phyloP scores from a whole-genome alignment of 2,329 filamentous ascomycete species.

The Verticillium klebahnii region DNA sequence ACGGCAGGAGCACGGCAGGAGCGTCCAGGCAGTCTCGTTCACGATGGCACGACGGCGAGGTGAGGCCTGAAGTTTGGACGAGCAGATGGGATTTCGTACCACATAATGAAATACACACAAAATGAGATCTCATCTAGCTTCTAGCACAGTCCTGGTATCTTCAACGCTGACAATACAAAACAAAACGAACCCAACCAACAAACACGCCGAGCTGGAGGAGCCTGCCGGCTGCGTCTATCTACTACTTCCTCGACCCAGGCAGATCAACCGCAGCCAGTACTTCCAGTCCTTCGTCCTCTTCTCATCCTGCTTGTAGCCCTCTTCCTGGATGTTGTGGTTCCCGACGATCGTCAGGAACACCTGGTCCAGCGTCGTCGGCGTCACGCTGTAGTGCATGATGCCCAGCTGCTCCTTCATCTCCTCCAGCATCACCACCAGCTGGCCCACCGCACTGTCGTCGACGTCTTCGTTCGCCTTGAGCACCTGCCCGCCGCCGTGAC shows the following conservation, averaged over 20 bases:
- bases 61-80: no score
- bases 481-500: constrained; percentile 15
- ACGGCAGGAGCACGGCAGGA: no score
- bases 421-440: constrained; percentile 69
- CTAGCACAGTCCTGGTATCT: background rate
- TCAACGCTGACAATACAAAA: background rate
- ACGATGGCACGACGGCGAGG: no score
- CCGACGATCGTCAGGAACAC: constrained; percentile 85
- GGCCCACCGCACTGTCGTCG: constrained; percentile 54
- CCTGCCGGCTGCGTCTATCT: background rate
- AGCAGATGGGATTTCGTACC: no score
- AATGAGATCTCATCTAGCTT: background rate
- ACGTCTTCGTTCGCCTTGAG: constrained; percentile 20
- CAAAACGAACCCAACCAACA: background rate
- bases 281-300: background rate
- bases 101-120: background rate
- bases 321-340: constrained; percentile 73
- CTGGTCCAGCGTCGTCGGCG: constrained; percentile 82
- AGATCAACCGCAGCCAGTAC: background rate
- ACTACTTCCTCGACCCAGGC: background rate
- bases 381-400: constrained; percentile 82
- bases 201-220: background rate
- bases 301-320: constrained; percentile 40
- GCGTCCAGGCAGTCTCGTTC: no score
- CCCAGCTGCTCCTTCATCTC: constrained; percentile 63